Percentiles rank a stretch among this genome's conserved stretches.
Evolutionary conservation across 140 eudicot species (phyloP).

Genomic region (Anethum foeniculum): DNA sequence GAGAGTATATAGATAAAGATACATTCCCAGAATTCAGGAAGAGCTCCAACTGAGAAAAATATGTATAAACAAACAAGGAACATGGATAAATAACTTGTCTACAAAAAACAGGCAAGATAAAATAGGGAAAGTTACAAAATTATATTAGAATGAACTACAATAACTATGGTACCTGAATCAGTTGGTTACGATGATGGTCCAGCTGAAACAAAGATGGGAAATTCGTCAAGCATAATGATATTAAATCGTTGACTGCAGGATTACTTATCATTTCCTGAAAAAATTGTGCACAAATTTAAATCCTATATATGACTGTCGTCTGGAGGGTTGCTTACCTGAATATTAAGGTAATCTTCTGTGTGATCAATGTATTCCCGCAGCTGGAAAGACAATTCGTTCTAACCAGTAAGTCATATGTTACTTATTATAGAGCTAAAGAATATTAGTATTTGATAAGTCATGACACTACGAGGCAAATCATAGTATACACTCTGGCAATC

Average conservation of each 20-base stretch:
- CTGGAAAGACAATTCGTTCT: constrained; percentile 27
- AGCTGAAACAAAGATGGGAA: constrained; percentile 37
- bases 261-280: background rate
- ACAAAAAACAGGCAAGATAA: background rate
- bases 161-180: constrained; percentile 52
- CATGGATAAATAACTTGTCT: background rate
- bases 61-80: background rate
- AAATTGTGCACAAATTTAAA: background rate
- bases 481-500: background rate
- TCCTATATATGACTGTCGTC: background rate
- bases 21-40: constrained; percentile 76
- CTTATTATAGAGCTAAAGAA: background rate
- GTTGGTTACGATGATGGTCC: constrained; percentile 91
- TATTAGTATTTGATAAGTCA: background rate
- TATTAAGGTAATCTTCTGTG: constrained; percentile 84
- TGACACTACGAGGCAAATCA: background rate
- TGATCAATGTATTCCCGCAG: constrained; percentile 81
- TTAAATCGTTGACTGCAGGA: constrained; percentile 1
- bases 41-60: constrained; percentile 64
- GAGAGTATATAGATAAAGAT: constrained; percentile 58
- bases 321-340: constrained; percentile 43
- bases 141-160: background rate
- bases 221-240: background rate
- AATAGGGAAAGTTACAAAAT: background rate
- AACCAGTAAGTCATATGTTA: background rate